Evolutionary conservation across 768 basidiomycete genomes (phyloP).

Genomic region (Amanita pseudoporphyria): DNA sequence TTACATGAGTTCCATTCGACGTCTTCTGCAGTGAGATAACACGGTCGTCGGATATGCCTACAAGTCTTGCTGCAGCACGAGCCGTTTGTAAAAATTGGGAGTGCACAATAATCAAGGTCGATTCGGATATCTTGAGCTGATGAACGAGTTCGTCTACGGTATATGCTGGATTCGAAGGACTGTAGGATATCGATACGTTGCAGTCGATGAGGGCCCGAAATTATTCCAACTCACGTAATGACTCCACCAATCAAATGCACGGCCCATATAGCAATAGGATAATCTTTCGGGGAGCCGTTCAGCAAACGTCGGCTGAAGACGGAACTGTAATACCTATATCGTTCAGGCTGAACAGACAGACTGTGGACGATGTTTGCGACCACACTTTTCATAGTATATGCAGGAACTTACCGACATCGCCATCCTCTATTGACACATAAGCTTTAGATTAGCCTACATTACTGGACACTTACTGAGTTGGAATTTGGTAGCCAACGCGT

Average conservation of each 20-base stretch:
- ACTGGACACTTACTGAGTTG: slow-evolving; percentile 29
- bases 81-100: slow-evolving; percentile 34
- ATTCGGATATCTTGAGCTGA: slow-evolving; percentile 40
- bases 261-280: slow-evolving; percentile 48
- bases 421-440: slow-evolving; percentile 21
- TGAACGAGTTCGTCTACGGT: slow-evolving; percentile 47
- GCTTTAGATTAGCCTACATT: neutral
- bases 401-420: slow-evolving; percentile 33
- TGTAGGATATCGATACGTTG: slow-evolving; percentile 18
- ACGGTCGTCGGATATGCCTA: slow-evolving; percentile 32
- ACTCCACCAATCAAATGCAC: slow-evolving; percentile 47
- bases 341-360: slow-evolving; percentile 58
- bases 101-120: slow-evolving; percentile 40
- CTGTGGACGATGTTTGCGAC: slow-evolving; percentile 20
- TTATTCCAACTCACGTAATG: slow-evolving; percentile 34
- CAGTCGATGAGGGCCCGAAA: neutral
- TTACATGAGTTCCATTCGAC: slow-evolving; percentile 11
- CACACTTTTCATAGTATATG: neutral
- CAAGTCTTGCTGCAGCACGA: slow-evolving; percentile 28
- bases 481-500: slow-evolving; percentile 39
- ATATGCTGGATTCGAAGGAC: slow-evolving; percentile 55
- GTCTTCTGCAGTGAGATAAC: slow-evolving; percentile 27
- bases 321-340: slow-evolving; percentile 34
- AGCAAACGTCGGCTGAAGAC: slow-evolving; percentile 1
- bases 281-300: slow-evolving; percentile 32